phyloP scores from a whole-genome alignment of 305 asterid species.

The Fraxinus sp. region DNA sequence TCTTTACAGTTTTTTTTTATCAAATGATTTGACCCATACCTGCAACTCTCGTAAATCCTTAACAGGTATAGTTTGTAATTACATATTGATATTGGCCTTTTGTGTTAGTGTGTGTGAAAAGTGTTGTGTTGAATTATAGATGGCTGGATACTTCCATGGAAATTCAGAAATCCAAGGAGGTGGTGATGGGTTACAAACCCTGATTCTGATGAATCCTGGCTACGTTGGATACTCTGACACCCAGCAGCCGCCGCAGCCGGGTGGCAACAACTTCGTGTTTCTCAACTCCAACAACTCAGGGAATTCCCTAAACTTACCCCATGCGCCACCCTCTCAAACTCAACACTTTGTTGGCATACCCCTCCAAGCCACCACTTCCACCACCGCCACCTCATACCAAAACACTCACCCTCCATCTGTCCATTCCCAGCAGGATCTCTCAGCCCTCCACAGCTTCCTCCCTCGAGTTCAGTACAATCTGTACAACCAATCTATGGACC shows the following conservation, averaged over 20 bases:
- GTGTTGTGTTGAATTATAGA: not conserved
- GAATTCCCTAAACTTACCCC: conserved; percentile 18
- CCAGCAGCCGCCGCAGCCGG: conserved; percentile 28
- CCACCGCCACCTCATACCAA: conserved; percentile 32
- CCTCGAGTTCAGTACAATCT: conserved; percentile 63
- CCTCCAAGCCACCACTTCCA: conserved; percentile 34
- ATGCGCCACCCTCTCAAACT: conserved; percentile 62
- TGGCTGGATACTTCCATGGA: conserved; percentile 81
- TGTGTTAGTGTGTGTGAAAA: conserved; percentile 14
- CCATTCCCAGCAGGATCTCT: conserved; percentile 41
- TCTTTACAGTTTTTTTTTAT: not conserved
- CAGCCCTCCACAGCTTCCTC: conserved; percentile 65
- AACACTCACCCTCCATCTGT: conserved; percentile 18
- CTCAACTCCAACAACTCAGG: conserved; percentile 31
- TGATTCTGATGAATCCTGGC: conserved; percentile 86
- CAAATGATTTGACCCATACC: conserved; percentile 38
- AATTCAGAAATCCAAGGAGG: conserved; percentile 64
- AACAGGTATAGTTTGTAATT: conserved; percentile 23
- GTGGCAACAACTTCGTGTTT: conserved; percentile 46
- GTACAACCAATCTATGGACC: conserved; percentile 48
- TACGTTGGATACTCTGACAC: conserved; percentile 74
- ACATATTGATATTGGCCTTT: not conserved
- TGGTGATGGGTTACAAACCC: conserved; percentile 78
- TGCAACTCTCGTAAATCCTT: conserved; percentile 9
- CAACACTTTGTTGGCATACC: conserved; percentile 78